Percentiles rank a stretch among this genome's conserved stretches.
These are phyloP conservation scores for Phytopythium helicoides DNA, from an alignment of 352 stramenopile genomes.

Conservation along the genomic window DNA sequence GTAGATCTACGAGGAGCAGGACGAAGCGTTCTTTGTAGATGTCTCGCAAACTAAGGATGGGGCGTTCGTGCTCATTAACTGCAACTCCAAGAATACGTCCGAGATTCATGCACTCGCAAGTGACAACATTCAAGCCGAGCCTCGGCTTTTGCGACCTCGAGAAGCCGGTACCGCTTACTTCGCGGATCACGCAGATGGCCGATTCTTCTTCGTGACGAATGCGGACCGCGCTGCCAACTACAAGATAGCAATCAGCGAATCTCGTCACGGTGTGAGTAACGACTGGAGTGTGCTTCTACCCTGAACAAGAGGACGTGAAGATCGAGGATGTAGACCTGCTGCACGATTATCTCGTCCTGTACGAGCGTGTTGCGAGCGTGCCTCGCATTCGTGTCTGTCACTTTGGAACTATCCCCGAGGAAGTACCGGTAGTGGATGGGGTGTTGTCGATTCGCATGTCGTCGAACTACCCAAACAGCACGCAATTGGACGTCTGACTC, in stretches of 20 bases:
- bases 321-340: slow-evolving; percentile 90
- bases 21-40: slow-evolving; percentile 83
- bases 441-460: slow-evolving; percentile 22
- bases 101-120: slow-evolving; percentile 67
- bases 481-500: slow-evolving; percentile 54
- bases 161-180: slow-evolving; percentile 80
- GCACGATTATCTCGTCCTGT: slow-evolving; percentile 75
- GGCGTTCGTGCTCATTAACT: slow-evolving; percentile 81
- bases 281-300: slow-evolving; percentile 52
- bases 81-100: slow-evolving; percentile 86
- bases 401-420: slow-evolving; percentile 1
- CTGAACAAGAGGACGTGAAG: slow-evolving; percentile 63
- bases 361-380: slow-evolving; percentile 70
- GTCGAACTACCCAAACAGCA: slow-evolving; percentile 58
- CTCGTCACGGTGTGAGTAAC: background rate
- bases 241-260: slow-evolving; percentile 44
- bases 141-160: slow-evolving; percentile 45
- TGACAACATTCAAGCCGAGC: slow-evolving; percentile 16
- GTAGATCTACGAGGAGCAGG: slow-evolving; percentile 73
- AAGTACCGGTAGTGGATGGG: slow-evolving; percentile 2
- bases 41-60: slow-evolving; percentile 83
- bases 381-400: slow-evolving; percentile 70
- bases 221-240: slow-evolving; percentile 69
- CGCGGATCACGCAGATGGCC: slow-evolving; percentile 64
- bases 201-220: slow-evolving; percentile 86